Conservation (phyloP, 1,139 yeast genomes). For the Nadsonia commutata region DNA sequence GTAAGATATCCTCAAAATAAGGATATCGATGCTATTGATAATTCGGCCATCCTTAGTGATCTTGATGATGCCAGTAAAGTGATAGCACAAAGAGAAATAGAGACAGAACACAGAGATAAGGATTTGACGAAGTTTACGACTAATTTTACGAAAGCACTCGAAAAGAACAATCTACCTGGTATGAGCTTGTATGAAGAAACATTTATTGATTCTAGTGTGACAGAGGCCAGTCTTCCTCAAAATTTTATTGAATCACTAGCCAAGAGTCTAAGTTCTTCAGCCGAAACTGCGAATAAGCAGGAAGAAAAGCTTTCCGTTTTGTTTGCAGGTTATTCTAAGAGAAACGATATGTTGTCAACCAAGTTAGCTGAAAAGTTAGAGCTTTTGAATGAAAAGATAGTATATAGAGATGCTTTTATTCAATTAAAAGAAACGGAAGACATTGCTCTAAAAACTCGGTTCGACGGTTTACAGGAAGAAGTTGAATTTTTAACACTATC, state of each 20-base stretch:
- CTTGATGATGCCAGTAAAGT: conserved; percentile 27
- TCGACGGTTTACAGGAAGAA: conserved; percentile 24
- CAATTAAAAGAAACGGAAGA: conserved; percentile 22
- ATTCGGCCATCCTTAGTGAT: conserved; percentile 22
- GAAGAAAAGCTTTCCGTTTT: conserved; percentile 23
- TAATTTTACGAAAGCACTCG: conserved; percentile 9
- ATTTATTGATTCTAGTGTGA: conserved; percentile 4
- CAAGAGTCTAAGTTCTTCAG: conserved; percentile 13
- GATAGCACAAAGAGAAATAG: conserved; percentile 23
- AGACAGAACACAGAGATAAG: conserved; percentile 14
- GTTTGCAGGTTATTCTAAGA: conserved; percentile 25
- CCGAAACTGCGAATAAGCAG: conserved; percentile 21
- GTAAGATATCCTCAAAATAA: conserved; percentile 22
- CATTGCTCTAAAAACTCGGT: conserved; percentile 21
- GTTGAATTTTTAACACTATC: conserved; percentile 28
- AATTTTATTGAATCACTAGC: conserved; percentile 12
- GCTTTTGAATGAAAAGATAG: conserved; percentile 19
- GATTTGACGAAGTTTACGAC: conserved; percentile 2
- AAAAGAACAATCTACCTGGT: conserved; percentile 5
- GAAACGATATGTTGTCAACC: conserved; percentile 19
- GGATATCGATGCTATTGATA: conserved; percentile 6
- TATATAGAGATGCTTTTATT: conserved; percentile 16
- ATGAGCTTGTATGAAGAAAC: not conserved
- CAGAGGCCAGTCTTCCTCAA: conserved; percentile 6
- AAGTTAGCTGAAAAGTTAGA: conserved; percentile 18